Base-by-base conservation (phyloP, 1,284 basidiomycete species). In the Naganishia liquefaciens region DNA sequence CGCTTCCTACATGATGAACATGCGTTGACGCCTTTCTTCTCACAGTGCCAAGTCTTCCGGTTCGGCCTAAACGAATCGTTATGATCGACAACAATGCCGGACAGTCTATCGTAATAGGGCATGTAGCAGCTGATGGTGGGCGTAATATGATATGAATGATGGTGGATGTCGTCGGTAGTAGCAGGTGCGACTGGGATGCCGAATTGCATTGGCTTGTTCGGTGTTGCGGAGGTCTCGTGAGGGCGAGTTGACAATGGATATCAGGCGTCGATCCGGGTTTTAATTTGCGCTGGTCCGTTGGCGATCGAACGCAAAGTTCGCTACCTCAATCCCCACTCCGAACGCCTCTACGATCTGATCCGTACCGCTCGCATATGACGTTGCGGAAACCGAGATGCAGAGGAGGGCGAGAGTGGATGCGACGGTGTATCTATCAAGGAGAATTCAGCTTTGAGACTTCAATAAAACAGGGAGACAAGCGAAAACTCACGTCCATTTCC, bases 211-310 rank as follows among this genome's bases (percentile, higher is more conserved):
- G n/a, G n/a, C n/a, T n/a, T n/a, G n/a, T n/a, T n/a, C n/a, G n/a
- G n/a, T n/a, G n/a, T n/a, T n/a, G n/a, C n/a, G n/a, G n/a, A n/a
- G n/a, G n/a, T 79, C 67, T 43, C 76, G 77, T 64, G 9, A 74
- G 71, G 23, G 80, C 77, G 39, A 74, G 66, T 25, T 81, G 79
- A 13, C 74, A 72, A 15, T 77, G 72, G 2, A 74, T 70, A 5
- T 68, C 68, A 10, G 10, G 44, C 7, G 9, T 33, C 40, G 4
- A 60, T 46, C 80, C 86, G 88, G 5, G n/a, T n/a, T n/a, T n/a
- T n/a, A n/a, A n/a, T n/a, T n/a, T n/a, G n/a, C n/a, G n/a, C n/a
- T n/a, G n/a, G n/a, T n/a, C n/a, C 86, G 55, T 2, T 85, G 74
- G 10, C 52, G 51, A 42, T 43, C 60, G 40, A 62, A 51, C 2